phyloP scores from a whole-genome alignment of 2,329 filamentous ascomycete species.

The Cladosporium halotolerans region DNA sequence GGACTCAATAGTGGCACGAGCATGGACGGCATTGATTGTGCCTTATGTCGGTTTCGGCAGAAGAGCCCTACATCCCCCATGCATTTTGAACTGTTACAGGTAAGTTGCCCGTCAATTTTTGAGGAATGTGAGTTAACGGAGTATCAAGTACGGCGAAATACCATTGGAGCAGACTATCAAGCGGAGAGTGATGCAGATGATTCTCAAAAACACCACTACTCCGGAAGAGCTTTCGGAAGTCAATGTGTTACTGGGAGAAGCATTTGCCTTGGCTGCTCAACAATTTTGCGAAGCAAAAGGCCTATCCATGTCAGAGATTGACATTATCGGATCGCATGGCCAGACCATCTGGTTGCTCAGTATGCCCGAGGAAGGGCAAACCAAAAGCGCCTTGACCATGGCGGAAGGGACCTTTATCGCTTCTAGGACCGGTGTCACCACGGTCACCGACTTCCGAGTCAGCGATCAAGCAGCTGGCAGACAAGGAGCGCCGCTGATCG shows the following conservation, averaged over 20 bases:
- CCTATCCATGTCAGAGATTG: slow-evolving; percentile 42
- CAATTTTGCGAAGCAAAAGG: slow-evolving; percentile 43
- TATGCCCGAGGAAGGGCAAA: slow-evolving; percentile 46
- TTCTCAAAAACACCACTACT: slow-evolving; percentile 48
- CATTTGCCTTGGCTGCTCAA: slow-evolving; percentile 48
- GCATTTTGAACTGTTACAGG: slow-evolving; percentile 48
- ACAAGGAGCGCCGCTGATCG: slow-evolving; percentile 51
- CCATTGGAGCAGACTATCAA: slow-evolving; percentile 49
- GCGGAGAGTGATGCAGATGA: slow-evolving; percentile 52
- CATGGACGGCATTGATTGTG: slow-evolving; percentile 56
- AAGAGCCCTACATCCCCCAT: slow-evolving; percentile 46
- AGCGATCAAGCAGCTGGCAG: slow-evolving; percentile 52
- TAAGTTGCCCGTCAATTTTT: neutral
- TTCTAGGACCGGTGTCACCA: slow-evolving; percentile 50
- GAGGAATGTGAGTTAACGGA: neutral
- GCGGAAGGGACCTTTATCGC: slow-evolving; percentile 53
- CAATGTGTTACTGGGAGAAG: slow-evolving; percentile 52
- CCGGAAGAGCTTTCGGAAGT: slow-evolving; percentile 51
- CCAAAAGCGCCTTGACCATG: slow-evolving; percentile 48
- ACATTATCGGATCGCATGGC: slow-evolving; percentile 52
- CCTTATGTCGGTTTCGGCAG: slow-evolving; percentile 52
- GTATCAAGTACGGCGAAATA: slow-evolving; percentile 48
- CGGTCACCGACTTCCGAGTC: slow-evolving; percentile 53
- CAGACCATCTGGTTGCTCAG: slow-evolving; percentile 54
- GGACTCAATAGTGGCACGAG: slow-evolving; percentile 51